Evolutionary conservation across 116 monocot species (phyloP).

Genomic region (Phalaenopsis hybrid): DNA sequence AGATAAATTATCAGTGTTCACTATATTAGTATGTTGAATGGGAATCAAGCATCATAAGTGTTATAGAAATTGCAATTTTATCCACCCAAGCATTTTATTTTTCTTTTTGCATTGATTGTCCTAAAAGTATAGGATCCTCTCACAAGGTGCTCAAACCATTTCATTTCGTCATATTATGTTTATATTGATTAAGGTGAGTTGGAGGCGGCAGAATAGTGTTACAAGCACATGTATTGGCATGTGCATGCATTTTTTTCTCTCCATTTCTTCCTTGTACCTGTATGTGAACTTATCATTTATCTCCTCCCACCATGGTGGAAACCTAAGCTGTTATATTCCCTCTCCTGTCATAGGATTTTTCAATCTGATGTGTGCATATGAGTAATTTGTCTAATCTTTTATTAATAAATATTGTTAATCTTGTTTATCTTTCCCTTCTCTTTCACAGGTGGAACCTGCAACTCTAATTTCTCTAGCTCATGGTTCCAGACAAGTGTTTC

Average conservation of each 20-base stretch:
- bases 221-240: background rate
- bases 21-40: no score
- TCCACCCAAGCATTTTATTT: no score
- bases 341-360: background rate
- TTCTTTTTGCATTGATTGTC: background rate
- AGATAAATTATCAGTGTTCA: no score
- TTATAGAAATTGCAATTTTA: no score
- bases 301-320: background rate
- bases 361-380: background rate
- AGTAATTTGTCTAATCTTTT: background rate
- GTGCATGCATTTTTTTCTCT: background rate
- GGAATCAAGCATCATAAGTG: no score
- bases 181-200: background rate
- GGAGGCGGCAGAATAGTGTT: background rate
- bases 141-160: background rate
- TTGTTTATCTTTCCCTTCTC: background rate
- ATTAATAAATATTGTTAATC: background rate
- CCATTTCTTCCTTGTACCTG: background rate
- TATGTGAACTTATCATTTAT: background rate
- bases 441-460: conserved; percentile 88
- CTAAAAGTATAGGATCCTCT: background rate
- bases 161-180: background rate
- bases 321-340: background rate
- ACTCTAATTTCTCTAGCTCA: conserved; percentile 83
- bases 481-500: conserved; percentile 96